Evolutionary conservation across 768 basidiomycete genomes (phyloP).

Genomic region (Suillus plorans): DNA sequence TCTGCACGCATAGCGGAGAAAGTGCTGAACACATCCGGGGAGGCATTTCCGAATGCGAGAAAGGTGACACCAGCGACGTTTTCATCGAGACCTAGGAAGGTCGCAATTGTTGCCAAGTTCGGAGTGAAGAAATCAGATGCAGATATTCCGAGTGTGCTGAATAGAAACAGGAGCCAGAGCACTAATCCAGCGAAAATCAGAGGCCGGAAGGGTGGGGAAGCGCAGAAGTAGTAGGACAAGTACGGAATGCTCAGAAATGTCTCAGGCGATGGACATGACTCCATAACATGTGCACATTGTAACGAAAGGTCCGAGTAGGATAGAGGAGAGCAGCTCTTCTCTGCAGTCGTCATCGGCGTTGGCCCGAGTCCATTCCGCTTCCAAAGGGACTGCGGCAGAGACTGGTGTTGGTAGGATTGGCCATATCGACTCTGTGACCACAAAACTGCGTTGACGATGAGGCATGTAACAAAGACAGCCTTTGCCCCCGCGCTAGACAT

Average conservation of each 20-base stretch:
- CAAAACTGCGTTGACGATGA: constrained; percentile 59
- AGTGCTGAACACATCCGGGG: constrained; percentile 94
- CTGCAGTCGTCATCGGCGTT: background rate
- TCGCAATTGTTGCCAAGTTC: constrained; percentile 88
- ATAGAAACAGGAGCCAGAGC: constrained; percentile 86
- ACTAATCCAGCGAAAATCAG: constrained; percentile 61
- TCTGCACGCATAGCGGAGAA: constrained; percentile 87
- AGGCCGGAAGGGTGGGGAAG: constrained; percentile 53
- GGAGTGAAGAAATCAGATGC: constrained; percentile 98
- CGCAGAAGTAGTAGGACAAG: constrained; percentile 70
- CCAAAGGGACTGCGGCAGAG: constrained; percentile 6
- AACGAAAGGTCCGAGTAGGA: constrained; percentile 42
- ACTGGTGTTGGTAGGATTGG: constrained; percentile 18
- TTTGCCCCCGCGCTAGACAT: constrained; percentile 53
- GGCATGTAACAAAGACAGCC: constrained; percentile 48
- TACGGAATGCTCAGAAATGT: constrained; percentile 76
- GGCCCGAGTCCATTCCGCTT: constrained; percentile 5
- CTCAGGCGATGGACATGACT: constrained; percentile 53
- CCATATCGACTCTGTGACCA: constrained; percentile 64
- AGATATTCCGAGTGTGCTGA: constrained; percentile 92
- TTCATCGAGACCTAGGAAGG: constrained; percentile 84
- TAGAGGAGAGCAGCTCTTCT: constrained; percentile 54
- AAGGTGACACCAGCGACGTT: constrained; percentile 96
- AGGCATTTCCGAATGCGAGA: constrained; percentile 95
- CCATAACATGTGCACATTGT: constrained; percentile 67